Conservation (phyloP, 1,284 basidiomycete genomes). For the Cutaneotrichosporon sp. region DNA sequence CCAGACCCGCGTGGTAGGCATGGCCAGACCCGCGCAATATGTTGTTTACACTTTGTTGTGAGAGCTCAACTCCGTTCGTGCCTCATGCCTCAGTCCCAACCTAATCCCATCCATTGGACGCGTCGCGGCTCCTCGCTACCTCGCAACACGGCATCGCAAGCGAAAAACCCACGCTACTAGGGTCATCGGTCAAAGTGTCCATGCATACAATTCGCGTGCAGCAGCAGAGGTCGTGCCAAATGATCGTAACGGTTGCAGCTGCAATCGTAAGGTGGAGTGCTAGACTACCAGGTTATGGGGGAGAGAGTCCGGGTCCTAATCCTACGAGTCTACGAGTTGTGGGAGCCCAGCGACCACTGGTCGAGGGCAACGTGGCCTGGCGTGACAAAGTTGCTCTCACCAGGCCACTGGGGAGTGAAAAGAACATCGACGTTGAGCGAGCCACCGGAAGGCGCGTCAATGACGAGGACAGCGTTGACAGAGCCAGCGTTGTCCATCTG, state of each 20-base stretch:
- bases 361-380: constrained; percentile 58
- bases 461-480: constrained; percentile 73
- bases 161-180: too few species aligned
- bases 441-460: constrained; percentile 58
- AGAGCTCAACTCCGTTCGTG: too few species aligned
- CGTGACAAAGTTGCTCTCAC: constrained; percentile 59
- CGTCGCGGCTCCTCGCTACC: too few species aligned
- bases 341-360: constrained; percentile 67
- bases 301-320: too few species aligned
- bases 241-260: not conserved
- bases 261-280: too few species aligned
- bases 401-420: constrained; percentile 80
- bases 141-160: too few species aligned
- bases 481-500: constrained; percentile 75
- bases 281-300: not conserved
- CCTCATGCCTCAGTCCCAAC: too few species aligned
- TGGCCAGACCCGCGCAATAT: too few species aligned
- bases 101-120: too few species aligned
- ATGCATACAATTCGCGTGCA: constrained; percentile 1
- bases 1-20: too few species aligned
- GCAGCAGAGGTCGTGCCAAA: not conserved
- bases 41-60: too few species aligned
- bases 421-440: constrained; percentile 75
- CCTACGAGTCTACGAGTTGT: too few species aligned
- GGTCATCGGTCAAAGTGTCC: not conserved